Conservation (phyloP, 2,329 filamentous ascomycete genomes). For the Colletotrichum sojae region DNA sequence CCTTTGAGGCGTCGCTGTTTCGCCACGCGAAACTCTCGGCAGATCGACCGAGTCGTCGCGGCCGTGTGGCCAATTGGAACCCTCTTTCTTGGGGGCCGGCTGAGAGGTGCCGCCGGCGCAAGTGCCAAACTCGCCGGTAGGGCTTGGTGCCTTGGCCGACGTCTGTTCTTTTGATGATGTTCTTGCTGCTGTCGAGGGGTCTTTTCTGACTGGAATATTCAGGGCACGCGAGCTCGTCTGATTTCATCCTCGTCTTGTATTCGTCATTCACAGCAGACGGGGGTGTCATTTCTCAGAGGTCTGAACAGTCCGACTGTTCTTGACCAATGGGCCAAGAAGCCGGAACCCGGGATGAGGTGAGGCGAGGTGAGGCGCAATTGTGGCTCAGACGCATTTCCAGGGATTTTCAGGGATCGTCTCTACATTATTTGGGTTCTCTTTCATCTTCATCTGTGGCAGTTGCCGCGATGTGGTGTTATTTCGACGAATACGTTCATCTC, state of each 20-base stretch:
- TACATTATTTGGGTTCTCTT: background rate
- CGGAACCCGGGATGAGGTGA: background rate
- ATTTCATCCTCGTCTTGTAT: background rate
- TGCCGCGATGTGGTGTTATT: background rate
- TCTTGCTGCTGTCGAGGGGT: background rate
- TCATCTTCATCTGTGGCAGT: background rate
- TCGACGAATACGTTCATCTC: background rate
- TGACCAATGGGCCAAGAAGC: background rate
- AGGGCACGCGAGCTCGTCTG: background rate
- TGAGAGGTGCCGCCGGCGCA: conserved; percentile 10
- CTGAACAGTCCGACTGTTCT: background rate
- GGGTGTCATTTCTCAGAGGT: background rate
- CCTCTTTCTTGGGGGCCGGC: conserved; percentile 17
- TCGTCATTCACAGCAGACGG: too few relatives aligned
- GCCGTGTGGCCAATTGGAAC: conserved; percentile 14
- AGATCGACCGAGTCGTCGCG: conserved; percentile 6
- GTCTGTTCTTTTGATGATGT: conserved; percentile 18
- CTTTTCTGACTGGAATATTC: background rate
- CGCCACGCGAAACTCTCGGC: conserved; percentile 4
- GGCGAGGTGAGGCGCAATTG: background rate
- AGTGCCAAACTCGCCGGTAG: conserved; percentile 2
- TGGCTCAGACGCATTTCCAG: background rate
- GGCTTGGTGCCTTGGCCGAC: conserved; percentile 30
- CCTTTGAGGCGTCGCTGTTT: background rate
- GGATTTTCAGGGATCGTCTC: background rate